Conservation (phyloP, 2,329 filamentous ascomycete genomes). For the Leptographium wingfieldii region DNA sequence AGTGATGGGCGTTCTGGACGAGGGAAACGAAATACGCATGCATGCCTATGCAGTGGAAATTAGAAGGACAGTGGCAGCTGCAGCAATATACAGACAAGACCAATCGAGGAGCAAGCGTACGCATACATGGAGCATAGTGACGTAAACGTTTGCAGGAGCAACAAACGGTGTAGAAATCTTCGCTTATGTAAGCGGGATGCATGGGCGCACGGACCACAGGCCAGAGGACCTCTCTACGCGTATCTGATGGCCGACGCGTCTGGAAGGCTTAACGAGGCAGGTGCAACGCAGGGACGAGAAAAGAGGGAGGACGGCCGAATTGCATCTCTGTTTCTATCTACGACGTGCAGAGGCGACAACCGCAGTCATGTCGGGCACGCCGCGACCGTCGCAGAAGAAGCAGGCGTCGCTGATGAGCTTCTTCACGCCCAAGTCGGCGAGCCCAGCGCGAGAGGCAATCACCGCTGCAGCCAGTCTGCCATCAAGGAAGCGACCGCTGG, state of each 20-base stretch:
- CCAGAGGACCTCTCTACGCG: not conserved
- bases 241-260: not conserved
- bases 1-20: conserved; percentile 3
- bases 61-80: not conserved
- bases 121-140: not conserved
- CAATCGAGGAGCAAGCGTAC: not conserved
- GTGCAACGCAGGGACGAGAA: too few species aligned
- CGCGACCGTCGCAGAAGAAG: conserved; percentile 42
- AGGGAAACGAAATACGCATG: conserved; percentile 2
- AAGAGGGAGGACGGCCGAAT: too few species aligned
- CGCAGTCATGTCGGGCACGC: conserved; percentile 22
- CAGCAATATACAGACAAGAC: not conserved
- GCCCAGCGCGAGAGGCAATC: not conserved
- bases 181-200: not conserved
- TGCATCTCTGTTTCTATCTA: too few species aligned
- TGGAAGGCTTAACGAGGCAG: too few species aligned
- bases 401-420: conserved; percentile 81
- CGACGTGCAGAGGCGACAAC: too few species aligned
- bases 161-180: not conserved
- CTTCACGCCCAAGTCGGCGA: conserved; percentile 51
- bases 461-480: conserved; percentile 12
- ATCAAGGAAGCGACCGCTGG: conserved; percentile 38
- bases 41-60: not conserved
- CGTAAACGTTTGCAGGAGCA: too few species aligned
- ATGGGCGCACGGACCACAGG: not conserved